A percentile compares a stretch with the other conserved stretches of the same genome.
phyloP scores from a whole-genome alignment of 2,329 filamentous ascomycete genomes.

The Trichoderma harzianum region DNA sequence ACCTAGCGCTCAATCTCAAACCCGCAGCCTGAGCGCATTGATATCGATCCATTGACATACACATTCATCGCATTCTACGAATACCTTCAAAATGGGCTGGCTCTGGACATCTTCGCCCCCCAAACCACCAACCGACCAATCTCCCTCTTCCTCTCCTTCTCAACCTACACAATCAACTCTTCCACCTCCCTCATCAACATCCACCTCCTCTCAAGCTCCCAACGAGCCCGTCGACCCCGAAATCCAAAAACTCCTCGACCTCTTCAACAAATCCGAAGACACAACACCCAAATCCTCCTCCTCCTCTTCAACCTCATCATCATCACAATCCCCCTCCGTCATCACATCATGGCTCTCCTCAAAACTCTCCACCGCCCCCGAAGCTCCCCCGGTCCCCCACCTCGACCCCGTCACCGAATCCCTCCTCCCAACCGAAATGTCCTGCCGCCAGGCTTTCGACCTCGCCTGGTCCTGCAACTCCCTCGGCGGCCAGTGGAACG shows the following conservation, averaged over 20 bases:
- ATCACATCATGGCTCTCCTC: slow-evolving; percentile 35
- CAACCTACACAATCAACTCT: slow-evolving; percentile 18
- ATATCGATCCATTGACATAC: not conserved
- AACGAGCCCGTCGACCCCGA: slow-evolving; percentile 44
- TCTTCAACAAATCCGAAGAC: slow-evolving; percentile 38
- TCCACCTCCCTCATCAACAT: slow-evolving; percentile 19
- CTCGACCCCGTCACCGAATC: slow-evolving; percentile 57
- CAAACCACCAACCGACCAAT: slow-evolving; percentile 27
- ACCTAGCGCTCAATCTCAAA: not conserved
- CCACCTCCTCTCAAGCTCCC: slow-evolving; percentile 24
- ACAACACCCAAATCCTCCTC: slow-evolving; percentile 23
- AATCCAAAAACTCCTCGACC: slow-evolving; percentile 52
- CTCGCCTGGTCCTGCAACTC: slow-evolving; percentile 91
- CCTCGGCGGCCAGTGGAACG: slow-evolving; percentile 84
- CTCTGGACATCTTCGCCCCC: slow-evolving; percentile 50
- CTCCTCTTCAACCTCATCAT: slow-evolving; percentile 26
- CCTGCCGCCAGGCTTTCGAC: slow-evolving; percentile 88
- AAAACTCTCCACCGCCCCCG: slow-evolving; percentile 21
- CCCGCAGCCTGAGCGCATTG: not conserved
- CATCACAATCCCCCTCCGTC: slow-evolving; percentile 26
- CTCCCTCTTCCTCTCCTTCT: slow-evolving; percentile 23
- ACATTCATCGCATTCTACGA: not conserved
- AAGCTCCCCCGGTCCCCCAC: slow-evolving; percentile 26
- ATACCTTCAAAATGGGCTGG: slow-evolving; percentile 54
- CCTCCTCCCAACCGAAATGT: slow-evolving; percentile 77